Evolutionary conservation across 225 moss, liverwort and hornwort species (phyloP).

Genomic region (Polytrichum commune): DNA sequence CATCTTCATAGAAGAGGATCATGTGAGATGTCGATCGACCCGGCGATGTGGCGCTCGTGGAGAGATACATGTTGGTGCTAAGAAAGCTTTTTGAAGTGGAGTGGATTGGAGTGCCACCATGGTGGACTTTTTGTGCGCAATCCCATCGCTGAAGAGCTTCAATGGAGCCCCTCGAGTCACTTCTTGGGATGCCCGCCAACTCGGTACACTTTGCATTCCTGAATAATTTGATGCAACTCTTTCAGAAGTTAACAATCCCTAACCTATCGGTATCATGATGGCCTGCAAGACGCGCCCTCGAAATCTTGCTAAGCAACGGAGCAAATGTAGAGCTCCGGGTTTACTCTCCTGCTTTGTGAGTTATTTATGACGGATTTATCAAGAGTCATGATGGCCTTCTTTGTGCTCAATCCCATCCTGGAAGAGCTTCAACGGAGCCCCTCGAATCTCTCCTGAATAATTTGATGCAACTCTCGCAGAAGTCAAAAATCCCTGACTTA

Average conservation of each 20-base stretch:
- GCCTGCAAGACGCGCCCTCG: not conserved
- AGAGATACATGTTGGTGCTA: no score
- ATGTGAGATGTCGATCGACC: no score
- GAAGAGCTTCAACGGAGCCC: constrained; percentile 30
- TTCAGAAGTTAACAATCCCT: no score
- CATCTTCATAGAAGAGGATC: no score
- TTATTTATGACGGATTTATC: not conserved
- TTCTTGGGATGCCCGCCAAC: constrained; percentile 50
- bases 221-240: not conserved
- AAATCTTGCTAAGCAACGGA: not conserved
- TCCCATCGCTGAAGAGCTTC: constrained; percentile 39
- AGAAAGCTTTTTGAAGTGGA: no score
- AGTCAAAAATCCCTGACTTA: not conserved
- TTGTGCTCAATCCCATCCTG: constrained; percentile 39
- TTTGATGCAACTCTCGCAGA: not conserved
- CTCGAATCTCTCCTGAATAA: constrained; percentile 18
- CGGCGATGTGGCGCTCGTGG: no score
- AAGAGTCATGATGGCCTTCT: constrained; percentile 34
- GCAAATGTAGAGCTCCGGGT: not conserved
- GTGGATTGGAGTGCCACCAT: constrained; percentile 13
- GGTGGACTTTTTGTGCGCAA: constrained; percentile 52
- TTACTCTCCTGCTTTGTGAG: not conserved
- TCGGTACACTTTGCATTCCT: constrained; percentile 24
- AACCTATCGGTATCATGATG: not conserved
- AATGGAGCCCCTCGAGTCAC: constrained; percentile 29